A percentile compares a stretch with the other conserved stretches of the same genome.
These are phyloP conservation scores for Schwanniomyces sp. DNA, from an alignment of 805 yeast genomes.

Conservation along the genomic window DNA sequence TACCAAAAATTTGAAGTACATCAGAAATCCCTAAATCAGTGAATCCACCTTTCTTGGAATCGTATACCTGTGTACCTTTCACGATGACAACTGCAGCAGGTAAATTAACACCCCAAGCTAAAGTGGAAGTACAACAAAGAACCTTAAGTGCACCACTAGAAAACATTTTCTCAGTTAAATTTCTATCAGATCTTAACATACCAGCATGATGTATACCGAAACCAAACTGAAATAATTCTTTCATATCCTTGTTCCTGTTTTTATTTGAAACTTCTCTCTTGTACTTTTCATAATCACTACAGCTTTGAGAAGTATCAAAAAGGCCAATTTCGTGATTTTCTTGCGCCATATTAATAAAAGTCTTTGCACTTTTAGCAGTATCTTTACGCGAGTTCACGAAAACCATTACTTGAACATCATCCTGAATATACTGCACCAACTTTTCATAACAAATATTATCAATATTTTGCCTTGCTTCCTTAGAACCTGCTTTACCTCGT, in stretches of 20 bases:
- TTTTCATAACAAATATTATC: constrained; percentile 79
- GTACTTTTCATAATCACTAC: constrained; percentile 41
- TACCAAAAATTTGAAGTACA: constrained; percentile 96
- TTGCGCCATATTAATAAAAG: constrained; percentile 67
- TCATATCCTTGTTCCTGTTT: constrained; percentile 73
- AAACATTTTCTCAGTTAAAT: constrained; percentile 85
- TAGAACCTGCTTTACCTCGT: constrained; percentile 78
- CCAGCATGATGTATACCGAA: constrained; percentile 98
- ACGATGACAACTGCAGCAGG: constrained; percentile 98
- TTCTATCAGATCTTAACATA: constrained; percentile 87
- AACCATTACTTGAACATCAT: constrained; percentile 91
- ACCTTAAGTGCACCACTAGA: constrained; percentile 83
- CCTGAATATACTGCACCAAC: constrained; percentile 59
- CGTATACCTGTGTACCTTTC: constrained; percentile 95
- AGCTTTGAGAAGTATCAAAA: constrained; percentile 56
- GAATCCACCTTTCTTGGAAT: constrained; percentile 92
- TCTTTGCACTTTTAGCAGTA: constrained; percentile 78
- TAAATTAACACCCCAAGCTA: constrained; percentile 99
- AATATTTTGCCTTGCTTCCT: constrained; percentile 66
- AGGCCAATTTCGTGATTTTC: constrained; percentile 53
- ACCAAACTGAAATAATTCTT: constrained; percentile 77
- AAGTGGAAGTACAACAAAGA: constrained; percentile 91
- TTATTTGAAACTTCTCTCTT: constrained; percentile 64
- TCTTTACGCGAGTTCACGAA: constrained; percentile 90
- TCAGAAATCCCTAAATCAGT: constrained; percentile 93